Evolutionary conservation across 1,284 basidiomycete genomes (phyloP).

Genomic region (Pascua guehoae): DNA sequence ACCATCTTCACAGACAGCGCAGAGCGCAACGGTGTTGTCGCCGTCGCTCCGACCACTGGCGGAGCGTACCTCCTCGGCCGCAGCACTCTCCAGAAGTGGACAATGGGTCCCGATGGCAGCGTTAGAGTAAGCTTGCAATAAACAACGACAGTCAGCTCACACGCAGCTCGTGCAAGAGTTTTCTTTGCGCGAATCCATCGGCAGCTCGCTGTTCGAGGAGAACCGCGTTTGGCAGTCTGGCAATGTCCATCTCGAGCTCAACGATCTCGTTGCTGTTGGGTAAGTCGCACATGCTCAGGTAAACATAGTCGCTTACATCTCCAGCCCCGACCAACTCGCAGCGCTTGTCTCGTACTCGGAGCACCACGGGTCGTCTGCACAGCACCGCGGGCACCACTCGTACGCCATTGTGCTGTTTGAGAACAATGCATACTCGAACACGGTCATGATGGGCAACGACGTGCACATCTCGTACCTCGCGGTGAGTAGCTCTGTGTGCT

Average conservation of each 20-base stretch:
- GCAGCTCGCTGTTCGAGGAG: constrained; percentile 27
- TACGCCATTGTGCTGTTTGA: constrained; percentile 36
- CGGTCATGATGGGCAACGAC: constrained; percentile 26
- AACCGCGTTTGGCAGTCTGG: constrained; percentile 22
- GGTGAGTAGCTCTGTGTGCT: constrained; percentile 14
- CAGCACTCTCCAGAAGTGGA: constrained; percentile 41
- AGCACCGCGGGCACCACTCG: constrained; percentile 19
- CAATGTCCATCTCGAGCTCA: constrained; percentile 33
- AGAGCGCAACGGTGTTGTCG: constrained; percentile 31
- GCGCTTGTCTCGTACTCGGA: constrained; percentile 39
- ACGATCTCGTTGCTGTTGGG: constrained; percentile 34
- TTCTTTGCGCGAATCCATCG: constrained; percentile 34
- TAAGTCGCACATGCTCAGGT: constrained; percentile 6
- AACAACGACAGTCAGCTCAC: neutral
- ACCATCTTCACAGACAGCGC: constrained; percentile 29
- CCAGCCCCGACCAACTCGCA: constrained; percentile 28
- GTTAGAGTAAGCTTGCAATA: constrained; percentile 22
- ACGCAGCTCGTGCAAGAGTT: constrained; percentile 35
- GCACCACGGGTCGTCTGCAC: constrained; percentile 21
- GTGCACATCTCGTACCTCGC: constrained; percentile 36
- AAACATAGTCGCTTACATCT: neutral
- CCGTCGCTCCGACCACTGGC: constrained; percentile 18
- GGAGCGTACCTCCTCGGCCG: constrained; percentile 34
- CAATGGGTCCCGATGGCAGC: constrained; percentile 25
- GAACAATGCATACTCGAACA: constrained; percentile 21